Evolutionary conservation across 2,329 filamentous ascomycete genomes (phyloP), one percentile per base, ranked within the genome.

Genomic region (Chaetoscypha palmicola): DNA sequence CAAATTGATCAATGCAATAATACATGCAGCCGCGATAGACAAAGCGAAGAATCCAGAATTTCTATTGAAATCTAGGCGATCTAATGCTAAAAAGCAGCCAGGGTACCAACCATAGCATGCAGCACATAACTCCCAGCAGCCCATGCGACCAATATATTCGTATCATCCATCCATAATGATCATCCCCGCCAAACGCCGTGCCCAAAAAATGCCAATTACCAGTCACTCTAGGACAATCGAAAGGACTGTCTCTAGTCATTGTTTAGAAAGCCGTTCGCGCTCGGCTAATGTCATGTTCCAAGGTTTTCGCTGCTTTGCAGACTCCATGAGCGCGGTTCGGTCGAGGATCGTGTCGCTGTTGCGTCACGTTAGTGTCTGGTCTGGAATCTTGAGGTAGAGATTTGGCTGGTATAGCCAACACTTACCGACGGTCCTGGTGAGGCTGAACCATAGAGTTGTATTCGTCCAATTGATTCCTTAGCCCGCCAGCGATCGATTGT

Each of bases 271-370:
- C 14, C n/a, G n/a, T n/a, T 36, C 40, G 34, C 42, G 20, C 38
- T 53, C 51, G 2, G 49, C 49, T 24, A 46, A 51, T 3, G 46
- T 51, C 49, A 48, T 51, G 21, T 55, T 54, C 53, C 53, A 55
- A 12, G 53, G 49, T 22, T 55, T 54, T 38, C 30, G 42, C n/a
- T 41, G 39, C 45, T 55, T 54, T 2, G 39, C 53, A 31, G 44
- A 38, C 5, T 51, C 38, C 46, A 55, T 47, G 5, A 52, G 23
- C 31, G 49, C 33, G 33, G 47, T 52, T 12, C 53, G 46, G 26
- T 55, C 51, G n/a, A 55, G 45, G 23, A 55, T 43, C 7, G 51
- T 52, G 33, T 49, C 47, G 14, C 51, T 54, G 22, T 28, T 34
- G 21, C 11, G 20, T 24, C 20, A 41, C 17, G 5, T 36, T 8